These are phyloP conservation scores for Ganoderma sp. DNA, from an alignment of 1,284 basidiomycete genomes.

Conservation along the genomic window DNA sequence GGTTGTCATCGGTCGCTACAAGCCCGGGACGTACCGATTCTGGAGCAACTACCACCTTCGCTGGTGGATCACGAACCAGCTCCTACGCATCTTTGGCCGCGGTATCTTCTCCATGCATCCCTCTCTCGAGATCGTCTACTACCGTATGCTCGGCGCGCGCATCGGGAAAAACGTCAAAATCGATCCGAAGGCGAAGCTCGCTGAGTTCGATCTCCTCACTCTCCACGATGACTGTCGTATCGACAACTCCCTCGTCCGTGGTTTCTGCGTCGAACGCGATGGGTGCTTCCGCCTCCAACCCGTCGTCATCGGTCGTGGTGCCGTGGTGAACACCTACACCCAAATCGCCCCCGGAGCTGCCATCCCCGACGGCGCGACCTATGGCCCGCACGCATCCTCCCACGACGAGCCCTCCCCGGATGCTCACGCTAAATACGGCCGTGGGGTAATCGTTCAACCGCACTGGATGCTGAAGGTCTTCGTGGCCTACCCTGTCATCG, in stretches of 20 bases:
- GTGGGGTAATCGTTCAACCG: slow-evolving; percentile 42
- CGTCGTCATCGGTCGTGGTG: slow-evolving; percentile 47
- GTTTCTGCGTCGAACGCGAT: slow-evolving; percentile 54
- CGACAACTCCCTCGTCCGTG: slow-evolving; percentile 48
- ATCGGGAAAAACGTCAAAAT: slow-evolving; percentile 50
- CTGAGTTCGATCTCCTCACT: slow-evolving; percentile 51
- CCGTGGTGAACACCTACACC: slow-evolving; percentile 52
- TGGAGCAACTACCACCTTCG: slow-evolving; percentile 48
- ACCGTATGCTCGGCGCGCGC: slow-evolving; percentile 51
- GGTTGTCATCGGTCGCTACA: slow-evolving; percentile 51
- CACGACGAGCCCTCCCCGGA: slow-evolving; percentile 46
- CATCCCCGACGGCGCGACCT: slow-evolving; percentile 46
- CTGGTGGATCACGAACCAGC: slow-evolving; percentile 56
- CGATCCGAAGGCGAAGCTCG: slow-evolving; percentile 45
- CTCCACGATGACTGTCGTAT: slow-evolving; percentile 50
- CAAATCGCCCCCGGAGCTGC: slow-evolving; percentile 48
- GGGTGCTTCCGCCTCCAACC: slow-evolving; percentile 49
- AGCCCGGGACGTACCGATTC: slow-evolving; percentile 48
- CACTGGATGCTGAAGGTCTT: slow-evolving; percentile 43
- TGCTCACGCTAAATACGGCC: slow-evolving; percentile 47
- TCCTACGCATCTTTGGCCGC: slow-evolving; percentile 46
- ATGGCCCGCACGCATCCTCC: slow-evolving; percentile 52
- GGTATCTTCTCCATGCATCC: slow-evolving; percentile 51
- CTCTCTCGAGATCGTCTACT: slow-evolving; percentile 46
- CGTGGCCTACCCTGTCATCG: slow-evolving; percentile 47